phyloP scores from a whole-genome alignment of 306 rosid species.

The Cucumis hystrix region DNA sequence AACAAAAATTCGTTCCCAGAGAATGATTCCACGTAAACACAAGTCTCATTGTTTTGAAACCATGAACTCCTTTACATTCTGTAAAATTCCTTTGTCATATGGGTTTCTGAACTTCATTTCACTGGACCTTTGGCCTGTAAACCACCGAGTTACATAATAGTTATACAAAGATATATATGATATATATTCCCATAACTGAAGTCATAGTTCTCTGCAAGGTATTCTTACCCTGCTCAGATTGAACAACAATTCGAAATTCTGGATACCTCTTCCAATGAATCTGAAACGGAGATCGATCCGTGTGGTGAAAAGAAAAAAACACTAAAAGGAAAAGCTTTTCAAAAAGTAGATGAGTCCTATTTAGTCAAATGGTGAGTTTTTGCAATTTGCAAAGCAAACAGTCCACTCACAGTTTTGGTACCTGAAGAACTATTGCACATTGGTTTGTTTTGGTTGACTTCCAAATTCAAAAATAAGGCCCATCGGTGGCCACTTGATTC shows the following conservation, averaged over 20 bases:
- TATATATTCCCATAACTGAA: not conserved
- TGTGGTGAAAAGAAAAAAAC: not conserved
- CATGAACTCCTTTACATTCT: conserved; percentile 27
- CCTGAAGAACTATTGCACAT: not conserved
- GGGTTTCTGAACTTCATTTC: conserved; percentile 25
- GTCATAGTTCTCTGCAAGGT: not conserved
- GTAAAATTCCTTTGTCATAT: conserved; percentile 26
- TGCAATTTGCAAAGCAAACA: not conserved
- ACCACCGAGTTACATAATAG: not conserved
- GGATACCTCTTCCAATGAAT: conserved; percentile 37
- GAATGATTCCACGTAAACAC: not conserved
- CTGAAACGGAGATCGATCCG: conserved; percentile 6
- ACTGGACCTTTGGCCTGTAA: conserved; percentile 9
- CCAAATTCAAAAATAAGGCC: too few species aligned
- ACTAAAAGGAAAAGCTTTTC: not conserved
- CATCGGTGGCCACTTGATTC: too few species aligned
- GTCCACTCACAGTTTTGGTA: not conserved
- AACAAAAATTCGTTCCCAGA: not conserved
- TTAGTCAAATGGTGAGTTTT: not conserved
- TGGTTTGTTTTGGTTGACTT: too few species aligned
- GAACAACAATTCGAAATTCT: conserved; percentile 25
- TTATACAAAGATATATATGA: not conserved
- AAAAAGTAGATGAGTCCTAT: not conserved
- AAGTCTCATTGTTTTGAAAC: not conserved
- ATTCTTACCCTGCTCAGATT: conserved; percentile 21